Conservation (phyloP, 177 flowering plant genomes). For the Vitis hybrid region DNA sequence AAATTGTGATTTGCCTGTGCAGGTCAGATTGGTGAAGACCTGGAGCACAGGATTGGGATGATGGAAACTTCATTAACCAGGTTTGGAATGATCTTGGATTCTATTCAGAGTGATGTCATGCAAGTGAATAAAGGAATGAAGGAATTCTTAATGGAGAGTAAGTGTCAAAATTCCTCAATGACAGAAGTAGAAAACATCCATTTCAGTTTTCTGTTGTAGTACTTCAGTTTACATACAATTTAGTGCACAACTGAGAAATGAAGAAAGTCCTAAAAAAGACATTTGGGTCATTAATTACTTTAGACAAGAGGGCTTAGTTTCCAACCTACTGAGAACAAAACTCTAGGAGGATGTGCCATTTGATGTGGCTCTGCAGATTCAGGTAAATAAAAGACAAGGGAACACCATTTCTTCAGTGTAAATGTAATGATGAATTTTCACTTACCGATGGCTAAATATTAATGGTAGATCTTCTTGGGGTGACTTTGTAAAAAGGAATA, state of each 20-base stretch:
- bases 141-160: constrained; percentile 68
- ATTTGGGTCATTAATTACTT: background rate
- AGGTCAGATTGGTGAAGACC: constrained; percentile 82
- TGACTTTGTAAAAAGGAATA: background rate
- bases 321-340: background rate
- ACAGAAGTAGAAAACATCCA: background rate
- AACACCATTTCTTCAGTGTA: background rate
- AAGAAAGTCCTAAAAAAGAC: background rate
- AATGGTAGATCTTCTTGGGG: background rate
- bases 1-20: constrained; percentile 25
- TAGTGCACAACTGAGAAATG: background rate
- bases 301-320: too few relatives aligned
- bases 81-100: constrained; percentile 74
- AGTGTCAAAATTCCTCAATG: constrained; percentile 24
- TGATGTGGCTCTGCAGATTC: background rate
- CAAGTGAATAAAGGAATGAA: constrained; percentile 82
- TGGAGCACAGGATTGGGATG: constrained; percentile 68
- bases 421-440: background rate
- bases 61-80: constrained; percentile 73
- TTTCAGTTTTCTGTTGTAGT: background rate
- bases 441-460: background rate
- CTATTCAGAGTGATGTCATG: constrained; percentile 84
- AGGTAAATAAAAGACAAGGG: background rate
- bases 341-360: background rate
- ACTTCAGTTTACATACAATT: background rate